Base-by-base conservation (phyloP, 176 grass and related monocot genomes). In the Eragrostis nindensis region DNA sequence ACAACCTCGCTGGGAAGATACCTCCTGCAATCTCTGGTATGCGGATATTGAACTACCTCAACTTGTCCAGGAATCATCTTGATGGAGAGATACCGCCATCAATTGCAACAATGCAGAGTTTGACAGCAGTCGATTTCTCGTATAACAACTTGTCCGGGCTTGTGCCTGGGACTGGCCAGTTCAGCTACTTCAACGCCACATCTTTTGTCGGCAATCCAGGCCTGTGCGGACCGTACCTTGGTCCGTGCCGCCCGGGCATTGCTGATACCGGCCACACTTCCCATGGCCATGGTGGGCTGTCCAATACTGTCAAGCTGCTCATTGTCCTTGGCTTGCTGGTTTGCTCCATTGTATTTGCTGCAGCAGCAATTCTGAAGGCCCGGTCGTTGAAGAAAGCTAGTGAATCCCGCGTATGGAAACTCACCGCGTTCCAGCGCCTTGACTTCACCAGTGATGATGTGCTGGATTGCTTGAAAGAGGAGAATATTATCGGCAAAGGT, bases 131-230 rank as follows among this genome's bases (percentile, higher is more conserved):
- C 0, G 90, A 96, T 42, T 92, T 96, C 73, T 96, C 93, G 1
- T 87, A 92, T 36, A 96, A 96, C 75, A 89, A 91, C 40, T 38
- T 94, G 42, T 94, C 83, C 0, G 92, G 92, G 68, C 74, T 89
- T 63, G 95, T 98, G 32, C 95, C 95, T 0, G 86, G 92, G 56
- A 99, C 97, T 13, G 97, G 97, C 40, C 97, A 99, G 85, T 99
- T 99, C 82, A 99, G 97, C 86, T 99, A 99, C 80, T 99, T 99
- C 90, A 99, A 99, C 49, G 86, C 89, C 57, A 96, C 87, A n/a
- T 99, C 97, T 48, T 99, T 99, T 40, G 68, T 96, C 39, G 97
- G 97, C 46, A 99, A 99, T 45, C 86, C 87, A 22, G 79, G 83
- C 29, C 84, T 99, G 54, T 99, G 93, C 80, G 97, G 97, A 48